Conservation (phyloP, 2,329 filamentous ascomycete genomes). For the Trichoderma atroviride region DNA sequence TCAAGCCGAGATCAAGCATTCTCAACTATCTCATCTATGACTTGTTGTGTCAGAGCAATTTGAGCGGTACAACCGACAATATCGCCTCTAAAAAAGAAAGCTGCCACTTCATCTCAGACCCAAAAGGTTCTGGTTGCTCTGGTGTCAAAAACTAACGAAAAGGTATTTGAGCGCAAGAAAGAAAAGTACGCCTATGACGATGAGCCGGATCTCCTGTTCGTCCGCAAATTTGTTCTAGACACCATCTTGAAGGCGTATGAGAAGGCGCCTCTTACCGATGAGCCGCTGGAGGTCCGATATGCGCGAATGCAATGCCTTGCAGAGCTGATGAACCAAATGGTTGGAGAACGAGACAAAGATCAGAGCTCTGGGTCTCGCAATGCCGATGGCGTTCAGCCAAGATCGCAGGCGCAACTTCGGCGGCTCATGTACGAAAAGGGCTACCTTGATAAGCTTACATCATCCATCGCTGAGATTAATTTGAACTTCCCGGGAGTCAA, state of each 20-base stretch:
- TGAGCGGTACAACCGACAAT: slow-evolving; percentile 71
- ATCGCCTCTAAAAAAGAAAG: slow-evolving; percentile 79
- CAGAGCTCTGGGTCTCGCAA: slow-evolving; percentile 48
- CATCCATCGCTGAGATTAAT: slow-evolving; percentile 92
- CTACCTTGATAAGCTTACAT: slow-evolving; percentile 83
- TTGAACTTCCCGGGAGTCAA: slow-evolving; percentile 93
- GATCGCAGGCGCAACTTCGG: slow-evolving; percentile 80
- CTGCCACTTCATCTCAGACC: slow-evolving; percentile 81
- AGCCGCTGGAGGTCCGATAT: slow-evolving; percentile 83
- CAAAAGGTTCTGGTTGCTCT: slow-evolving; percentile 84
- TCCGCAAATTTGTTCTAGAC: slow-evolving; percentile 92
- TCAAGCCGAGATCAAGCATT: slow-evolving; percentile 89
- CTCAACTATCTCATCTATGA: slow-evolving; percentile 91
- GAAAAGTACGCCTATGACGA: slow-evolving; percentile 70
- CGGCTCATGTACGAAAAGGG: slow-evolving; percentile 99
- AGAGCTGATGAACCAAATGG: slow-evolving; percentile 90
- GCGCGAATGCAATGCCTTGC: slow-evolving; percentile 83
- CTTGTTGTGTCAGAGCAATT: slow-evolving; percentile 64
- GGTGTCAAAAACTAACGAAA: slow-evolving; percentile 84
- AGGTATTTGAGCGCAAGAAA: slow-evolving; percentile 58
- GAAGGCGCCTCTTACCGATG: slow-evolving; percentile 76
- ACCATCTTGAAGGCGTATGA: slow-evolving; percentile 91
- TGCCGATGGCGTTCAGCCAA: slow-evolving; percentile 45
- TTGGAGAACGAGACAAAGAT: slow-evolving; percentile 75
- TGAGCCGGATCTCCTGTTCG: slow-evolving; percentile 83